These are phyloP conservation scores for Nevesoporus exiguus DNA, from an alignment of 768 basidiomycete genomes.

Conservation along the genomic window DNA sequence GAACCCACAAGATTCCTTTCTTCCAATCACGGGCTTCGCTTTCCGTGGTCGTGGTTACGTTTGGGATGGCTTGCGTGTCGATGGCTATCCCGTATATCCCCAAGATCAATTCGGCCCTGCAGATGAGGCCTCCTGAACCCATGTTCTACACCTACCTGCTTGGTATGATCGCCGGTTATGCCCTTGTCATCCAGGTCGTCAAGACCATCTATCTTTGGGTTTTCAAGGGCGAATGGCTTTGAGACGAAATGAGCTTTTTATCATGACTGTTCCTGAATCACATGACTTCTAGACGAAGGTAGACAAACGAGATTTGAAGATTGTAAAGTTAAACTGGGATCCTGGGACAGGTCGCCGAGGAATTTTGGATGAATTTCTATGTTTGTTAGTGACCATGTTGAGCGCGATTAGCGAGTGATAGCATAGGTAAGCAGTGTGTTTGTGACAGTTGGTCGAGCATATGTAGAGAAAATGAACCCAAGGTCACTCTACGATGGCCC, in stretches of 20 bases:
- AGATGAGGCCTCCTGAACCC: slow-evolving; percentile 27
- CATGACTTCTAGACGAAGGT: background rate
- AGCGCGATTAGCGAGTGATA: too few species aligned
- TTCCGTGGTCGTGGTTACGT: slow-evolving; percentile 27
- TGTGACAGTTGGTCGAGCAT: too few species aligned
- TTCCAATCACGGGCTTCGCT: slow-evolving; percentile 31
- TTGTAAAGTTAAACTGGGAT: background rate
- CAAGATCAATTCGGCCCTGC: slow-evolving; percentile 28
- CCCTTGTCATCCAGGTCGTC: slow-evolving; percentile 25
- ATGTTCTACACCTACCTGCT: slow-evolving; percentile 29
- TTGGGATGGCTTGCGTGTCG: slow-evolving; percentile 30
- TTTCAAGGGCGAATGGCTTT: slow-evolving; percentile 33
- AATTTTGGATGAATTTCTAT: background rate
- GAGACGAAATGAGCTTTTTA: background rate
- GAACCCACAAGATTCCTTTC: slow-evolving; percentile 31
- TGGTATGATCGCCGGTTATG: slow-evolving; percentile 21
- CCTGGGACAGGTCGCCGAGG: background rate
- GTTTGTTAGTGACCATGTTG: too few species aligned
- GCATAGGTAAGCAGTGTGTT: too few species aligned
- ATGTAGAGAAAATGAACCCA: too few species aligned
- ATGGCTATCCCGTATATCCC: slow-evolving; percentile 35
- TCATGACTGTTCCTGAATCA: background rate
- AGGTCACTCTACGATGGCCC: too few species aligned
- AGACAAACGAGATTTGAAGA: background rate
- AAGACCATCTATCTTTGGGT: slow-evolving; percentile 26